A percentile compares a stretch with the other conserved stretches of the same genome.
Conservation (phyloP, 129 eudicot genomes). For the Chrysanthemum seticuspe region DNA sequence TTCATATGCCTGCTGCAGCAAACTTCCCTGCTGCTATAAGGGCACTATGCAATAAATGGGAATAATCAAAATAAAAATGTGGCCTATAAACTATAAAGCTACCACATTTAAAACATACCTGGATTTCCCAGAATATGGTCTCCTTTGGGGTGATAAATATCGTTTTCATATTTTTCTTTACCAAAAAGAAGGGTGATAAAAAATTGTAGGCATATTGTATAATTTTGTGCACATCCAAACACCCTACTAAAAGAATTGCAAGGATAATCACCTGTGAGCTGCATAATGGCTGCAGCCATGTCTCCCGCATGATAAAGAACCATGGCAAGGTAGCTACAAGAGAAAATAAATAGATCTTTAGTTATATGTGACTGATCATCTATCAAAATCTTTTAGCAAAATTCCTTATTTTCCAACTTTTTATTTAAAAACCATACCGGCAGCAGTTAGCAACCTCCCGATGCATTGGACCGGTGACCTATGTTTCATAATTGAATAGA, state of each 20-base stretch:
- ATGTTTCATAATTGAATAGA: slow-evolving; percentile 23
- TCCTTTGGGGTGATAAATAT: too few species aligned
- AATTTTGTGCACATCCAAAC: too few species aligned
- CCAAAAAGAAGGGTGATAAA: too few species aligned
- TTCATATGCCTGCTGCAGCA: too few species aligned
- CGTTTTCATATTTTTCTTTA: too few species aligned
- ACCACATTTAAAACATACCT: too few species aligned
- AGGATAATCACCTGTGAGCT: slow-evolving; percentile 71
- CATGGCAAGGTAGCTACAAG: slow-evolving; percentile 81
- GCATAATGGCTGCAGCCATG: slow-evolving; percentile 96
- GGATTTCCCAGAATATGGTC: too few species aligned
- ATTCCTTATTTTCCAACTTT: not conserved
- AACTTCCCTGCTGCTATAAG: too few species aligned
- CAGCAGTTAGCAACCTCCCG: slow-evolving; percentile 98
- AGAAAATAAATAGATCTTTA: not conserved
- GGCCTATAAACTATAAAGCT: too few species aligned
- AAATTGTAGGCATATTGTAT: too few species aligned
- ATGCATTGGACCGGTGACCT: slow-evolving; percentile 99
- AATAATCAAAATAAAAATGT: too few species aligned
- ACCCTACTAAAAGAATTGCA: not conserved
- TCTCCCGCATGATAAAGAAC: slow-evolving; percentile 97
- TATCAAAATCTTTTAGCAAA: not conserved
- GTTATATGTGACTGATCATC: not conserved
- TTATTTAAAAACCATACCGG: slow-evolving; percentile 47
- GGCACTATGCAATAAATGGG: too few species aligned